These are phyloP conservation scores for Malus fusca DNA, from an alignment of 306 rosid genomes.

Conservation along the genomic window DNA sequence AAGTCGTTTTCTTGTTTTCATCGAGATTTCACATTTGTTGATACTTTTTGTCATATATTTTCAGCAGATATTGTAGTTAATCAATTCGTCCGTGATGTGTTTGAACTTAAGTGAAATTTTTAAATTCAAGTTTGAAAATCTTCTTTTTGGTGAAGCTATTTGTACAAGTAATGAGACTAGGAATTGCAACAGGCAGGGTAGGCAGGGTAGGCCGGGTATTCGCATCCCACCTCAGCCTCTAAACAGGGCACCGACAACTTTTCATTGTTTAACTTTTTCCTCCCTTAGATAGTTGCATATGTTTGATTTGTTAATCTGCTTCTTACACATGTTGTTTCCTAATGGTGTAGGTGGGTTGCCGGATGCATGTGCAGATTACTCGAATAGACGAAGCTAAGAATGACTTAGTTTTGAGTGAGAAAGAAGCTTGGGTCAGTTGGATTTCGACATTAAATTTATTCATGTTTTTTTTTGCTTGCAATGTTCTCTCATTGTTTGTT, in stretches of 20 bases:
- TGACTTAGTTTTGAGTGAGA: constrained; percentile 71
- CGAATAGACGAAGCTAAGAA: constrained; percentile 73
- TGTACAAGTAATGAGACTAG: not conserved
- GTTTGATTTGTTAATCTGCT: constrained; percentile 1
- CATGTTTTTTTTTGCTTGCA: constrained; percentile 1
- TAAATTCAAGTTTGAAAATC: not conserved
- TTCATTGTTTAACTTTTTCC: not conserved
- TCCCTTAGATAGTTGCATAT: not conserved
- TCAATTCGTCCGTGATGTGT: not conserved
- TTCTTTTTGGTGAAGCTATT: not conserved
- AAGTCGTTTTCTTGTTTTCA: too few species aligned
- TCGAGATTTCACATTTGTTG: not conserved
- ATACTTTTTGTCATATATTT: too few species aligned
- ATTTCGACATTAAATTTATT: constrained; percentile 5
- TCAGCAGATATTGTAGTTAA: not conserved
- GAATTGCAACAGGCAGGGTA: not conserved
- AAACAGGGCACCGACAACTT: not conserved
- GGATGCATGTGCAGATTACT: constrained; percentile 52
- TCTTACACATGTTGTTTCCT: constrained; percentile 16
- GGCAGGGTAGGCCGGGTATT: not conserved
- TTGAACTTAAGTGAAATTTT: not conserved
- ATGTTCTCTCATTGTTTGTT: not conserved
- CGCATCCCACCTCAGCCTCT: not conserved
- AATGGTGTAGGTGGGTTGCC: constrained; percentile 66
- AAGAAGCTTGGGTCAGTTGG: constrained; percentile 84